A percentile compares a stretch with the other conserved stretches of the same genome.
These are phyloP conservation scores for Amesomyces nigricolor DNA, from an alignment of 2,329 filamentous ascomycete species.

Conservation along the genomic window DNA sequence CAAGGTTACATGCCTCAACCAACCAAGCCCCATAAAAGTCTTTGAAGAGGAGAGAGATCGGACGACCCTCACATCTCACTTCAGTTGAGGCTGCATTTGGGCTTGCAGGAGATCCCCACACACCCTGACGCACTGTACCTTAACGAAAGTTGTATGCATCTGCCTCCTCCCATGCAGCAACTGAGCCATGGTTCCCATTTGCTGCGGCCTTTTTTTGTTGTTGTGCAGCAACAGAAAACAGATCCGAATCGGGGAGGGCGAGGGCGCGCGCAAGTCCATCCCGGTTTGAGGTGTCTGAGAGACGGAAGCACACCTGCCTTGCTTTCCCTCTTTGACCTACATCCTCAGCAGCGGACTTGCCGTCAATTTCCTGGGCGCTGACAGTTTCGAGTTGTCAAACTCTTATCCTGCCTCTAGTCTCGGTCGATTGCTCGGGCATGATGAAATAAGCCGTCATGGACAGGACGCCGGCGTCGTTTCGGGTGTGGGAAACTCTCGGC, in stretches of 20 bases:
- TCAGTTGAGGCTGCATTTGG: slow-evolving; percentile 3
- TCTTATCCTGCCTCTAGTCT: neutral
- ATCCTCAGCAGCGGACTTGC: neutral
- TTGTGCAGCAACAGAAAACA: slow-evolving; percentile 12
- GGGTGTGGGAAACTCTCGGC: neutral
- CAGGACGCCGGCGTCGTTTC: neutral
- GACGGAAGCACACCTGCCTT: slow-evolving; percentile 9
- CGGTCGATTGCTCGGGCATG: slow-evolving; percentile 11
- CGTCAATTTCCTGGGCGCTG: neutral
- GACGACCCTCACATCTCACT: slow-evolving; percentile 6
- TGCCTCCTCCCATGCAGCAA: slow-evolving; percentile 1
- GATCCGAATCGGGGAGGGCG: neutral
- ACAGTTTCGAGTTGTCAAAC: neutral
- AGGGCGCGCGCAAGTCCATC: neutral
- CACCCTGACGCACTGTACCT: neutral
- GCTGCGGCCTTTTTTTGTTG: slow-evolving; percentile 6
- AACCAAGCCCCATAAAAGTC: neutral
- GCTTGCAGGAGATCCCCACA: slow-evolving; percentile 10
- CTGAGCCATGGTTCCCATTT: neutral
- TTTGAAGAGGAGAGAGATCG: neutral
- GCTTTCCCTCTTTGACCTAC: neutral
- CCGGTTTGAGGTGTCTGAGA: neutral
- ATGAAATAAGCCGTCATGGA: neutral
- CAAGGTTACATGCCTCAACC: slow-evolving; percentile 12
- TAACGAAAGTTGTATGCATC: neutral